phyloP scores from a whole-genome alignment of 352 stramenopile species.

The Globisporangium acanthophoron region DNA sequence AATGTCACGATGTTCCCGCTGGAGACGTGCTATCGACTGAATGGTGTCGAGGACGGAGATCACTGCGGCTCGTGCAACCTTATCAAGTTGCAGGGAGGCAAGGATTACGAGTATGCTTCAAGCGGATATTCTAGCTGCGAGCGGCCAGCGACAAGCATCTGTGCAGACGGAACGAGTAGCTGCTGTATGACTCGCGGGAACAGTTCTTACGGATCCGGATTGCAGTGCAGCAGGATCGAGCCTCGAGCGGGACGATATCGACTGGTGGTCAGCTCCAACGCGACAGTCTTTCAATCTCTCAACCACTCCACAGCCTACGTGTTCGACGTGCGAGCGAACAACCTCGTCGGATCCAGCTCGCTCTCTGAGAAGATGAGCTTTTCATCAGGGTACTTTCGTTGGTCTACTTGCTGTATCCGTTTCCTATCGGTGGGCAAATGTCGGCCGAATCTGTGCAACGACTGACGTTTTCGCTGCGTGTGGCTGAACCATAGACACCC shows the following conservation, averaged over 20 bases:
- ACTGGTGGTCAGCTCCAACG: conserved; percentile 28
- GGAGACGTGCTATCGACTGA: conserved; percentile 23
- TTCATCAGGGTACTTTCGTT: conserved; percentile 23
- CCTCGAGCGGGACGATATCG: conserved; percentile 3
- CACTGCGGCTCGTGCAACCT: conserved; percentile 29
- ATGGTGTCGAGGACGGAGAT: not conserved
- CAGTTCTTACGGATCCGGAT: conserved; percentile 12
- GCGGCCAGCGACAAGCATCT: conserved; percentile 14
- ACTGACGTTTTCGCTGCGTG: not conserved
- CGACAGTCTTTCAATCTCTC: conserved; percentile 30
- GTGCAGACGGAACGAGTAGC: conserved; percentile 25
- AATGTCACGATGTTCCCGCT: conserved; percentile 33
- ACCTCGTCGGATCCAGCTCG: conserved; percentile 25
- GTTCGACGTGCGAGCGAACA: conserved; percentile 45
- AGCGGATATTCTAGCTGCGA: conserved; percentile 14
- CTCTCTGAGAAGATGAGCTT: conserved; percentile 26
- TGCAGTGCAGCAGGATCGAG: conserved; percentile 21
- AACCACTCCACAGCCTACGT: conserved; percentile 48
- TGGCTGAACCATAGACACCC: conserved; percentile 17
- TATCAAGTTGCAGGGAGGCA: conserved; percentile 14
- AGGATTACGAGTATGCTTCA: conserved; percentile 20
- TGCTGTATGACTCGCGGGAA: conserved; percentile 36
- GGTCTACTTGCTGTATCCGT: too few relatives aligned
- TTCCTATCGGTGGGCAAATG: not conserved
- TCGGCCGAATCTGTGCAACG: not conserved